These are phyloP conservation scores for Verticillium longisporum DNA, from an alignment of 2,329 filamentous ascomycete species.

Conservation along the genomic window DNA sequence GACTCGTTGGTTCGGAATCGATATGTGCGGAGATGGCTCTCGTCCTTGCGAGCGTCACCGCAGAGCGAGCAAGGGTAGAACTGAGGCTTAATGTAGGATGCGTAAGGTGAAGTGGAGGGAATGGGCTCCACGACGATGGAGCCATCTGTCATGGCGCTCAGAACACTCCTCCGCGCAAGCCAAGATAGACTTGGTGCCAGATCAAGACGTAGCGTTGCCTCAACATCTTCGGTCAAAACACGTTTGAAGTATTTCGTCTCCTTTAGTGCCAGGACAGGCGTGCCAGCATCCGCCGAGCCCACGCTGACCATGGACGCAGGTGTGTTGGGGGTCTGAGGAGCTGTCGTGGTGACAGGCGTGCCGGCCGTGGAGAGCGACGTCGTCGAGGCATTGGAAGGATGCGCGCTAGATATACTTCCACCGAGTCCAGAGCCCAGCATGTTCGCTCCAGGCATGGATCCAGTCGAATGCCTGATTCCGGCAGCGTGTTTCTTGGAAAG, in stretches of 20 bases:
- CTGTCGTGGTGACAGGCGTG: conserved; percentile 40
- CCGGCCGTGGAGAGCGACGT: conserved; percentile 46
- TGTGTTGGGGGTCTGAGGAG: conserved; percentile 52
- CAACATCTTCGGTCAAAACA: conserved; percentile 80
- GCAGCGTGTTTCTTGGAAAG: conserved; percentile 54
- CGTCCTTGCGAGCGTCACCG: conserved; percentile 70
- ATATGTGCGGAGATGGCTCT: conserved; percentile 69
- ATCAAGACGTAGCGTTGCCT: conserved; percentile 87
- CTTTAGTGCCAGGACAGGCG: conserved; percentile 59
- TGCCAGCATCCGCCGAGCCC: conserved; percentile 26
- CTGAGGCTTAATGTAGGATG: conserved; percentile 43
- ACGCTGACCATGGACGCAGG: conserved; percentile 46
- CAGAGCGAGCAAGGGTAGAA: conserved; percentile 76
- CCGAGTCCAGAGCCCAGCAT: conserved; percentile 38
- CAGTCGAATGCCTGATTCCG: conserved; percentile 58
- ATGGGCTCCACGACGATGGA: conserved; percentile 86
- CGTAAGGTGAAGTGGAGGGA: conserved; percentile 49
- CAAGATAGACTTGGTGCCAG: conserved; percentile 86
- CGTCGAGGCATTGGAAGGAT: conserved; percentile 52
- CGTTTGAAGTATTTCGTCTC: conserved; percentile 95
- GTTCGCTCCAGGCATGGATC: conserved; percentile 50
- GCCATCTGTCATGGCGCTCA: conserved; percentile 78
- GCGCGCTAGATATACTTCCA: conserved; percentile 37
- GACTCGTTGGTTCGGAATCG: conserved; percentile 85
- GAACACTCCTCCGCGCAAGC: conserved; percentile 79